Percentiles rank a stretch among this genome's conserved stretches.
phyloP scores from a whole-genome alignment of 2,329 filamentous ascomycete genomes.

The Metarhizium anisopliae region DNA sequence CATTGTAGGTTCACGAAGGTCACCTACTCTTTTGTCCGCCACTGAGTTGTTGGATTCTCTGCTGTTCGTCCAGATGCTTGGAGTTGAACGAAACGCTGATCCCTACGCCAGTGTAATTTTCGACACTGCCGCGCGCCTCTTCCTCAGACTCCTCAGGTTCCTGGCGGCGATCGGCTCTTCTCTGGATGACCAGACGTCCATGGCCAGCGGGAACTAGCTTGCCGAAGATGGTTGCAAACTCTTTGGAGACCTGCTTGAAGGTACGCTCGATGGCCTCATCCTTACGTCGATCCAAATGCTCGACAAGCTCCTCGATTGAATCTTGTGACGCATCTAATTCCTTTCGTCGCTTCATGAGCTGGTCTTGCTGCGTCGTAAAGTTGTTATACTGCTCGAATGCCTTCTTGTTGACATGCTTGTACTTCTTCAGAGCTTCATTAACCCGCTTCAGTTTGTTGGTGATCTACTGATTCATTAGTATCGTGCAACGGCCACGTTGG shows the following conservation, averaged over 20 bases:
- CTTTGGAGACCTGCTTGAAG: constrained; percentile 93
- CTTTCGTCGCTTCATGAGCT: constrained; percentile 70
- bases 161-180: constrained; percentile 66
- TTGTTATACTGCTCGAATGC: constrained; percentile 98
- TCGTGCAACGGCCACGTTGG: background rate
- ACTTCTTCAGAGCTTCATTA: constrained; percentile 90
- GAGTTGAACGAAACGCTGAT: constrained; percentile 99
- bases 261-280: constrained; percentile 97
- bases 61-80: constrained; percentile 89
- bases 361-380: constrained; percentile 87
- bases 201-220: constrained; percentile 90
- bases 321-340: constrained; percentile 81
- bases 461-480: constrained; percentile 29
- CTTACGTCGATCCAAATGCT: constrained; percentile 87
- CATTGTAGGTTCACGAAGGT: background rate
- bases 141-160: constrained; percentile 55
- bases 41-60: constrained; percentile 92
- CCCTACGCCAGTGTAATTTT: constrained; percentile 93
- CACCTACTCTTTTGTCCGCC: constrained; percentile 90
- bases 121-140: constrained; percentile 63
- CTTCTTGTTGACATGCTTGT: constrained; percentile 98
- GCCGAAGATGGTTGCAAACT: constrained; percentile 89
- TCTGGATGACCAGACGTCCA: constrained; percentile 85
- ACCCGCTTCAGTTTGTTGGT: constrained; percentile 74
- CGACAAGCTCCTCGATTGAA: constrained; percentile 87